Conservation (phyloP, 2,329 filamentous ascomycete species). For the Fusarium lateritium region DNA sequence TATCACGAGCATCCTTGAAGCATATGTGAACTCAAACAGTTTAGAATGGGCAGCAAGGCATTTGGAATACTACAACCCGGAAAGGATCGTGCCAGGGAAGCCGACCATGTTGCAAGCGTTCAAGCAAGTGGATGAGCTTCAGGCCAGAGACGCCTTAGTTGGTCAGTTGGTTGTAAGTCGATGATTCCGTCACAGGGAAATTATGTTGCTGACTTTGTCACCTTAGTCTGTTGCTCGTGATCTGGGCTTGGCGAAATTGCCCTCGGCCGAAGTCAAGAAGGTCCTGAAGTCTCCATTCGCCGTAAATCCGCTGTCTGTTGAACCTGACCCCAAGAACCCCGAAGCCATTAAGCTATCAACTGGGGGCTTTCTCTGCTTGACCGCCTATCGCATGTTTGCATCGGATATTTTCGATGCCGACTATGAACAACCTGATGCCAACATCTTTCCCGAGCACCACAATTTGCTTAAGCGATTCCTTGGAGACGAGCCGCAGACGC, state of each 20-base stretch:
- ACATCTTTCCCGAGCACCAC: conserved; percentile 73
- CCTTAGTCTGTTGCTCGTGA: conserved; percentile 74
- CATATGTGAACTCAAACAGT: conserved; percentile 75
- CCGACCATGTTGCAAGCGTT: conserved; percentile 75
- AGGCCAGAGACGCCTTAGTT: conserved; percentile 75
- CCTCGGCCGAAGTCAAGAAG: conserved; percentile 62
- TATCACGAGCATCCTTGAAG: conserved; percentile 82
- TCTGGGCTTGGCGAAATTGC: conserved; percentile 66
- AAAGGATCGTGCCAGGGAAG: conserved; percentile 72
- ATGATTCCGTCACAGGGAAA: too few species aligned
- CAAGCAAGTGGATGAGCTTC: conserved; percentile 72
- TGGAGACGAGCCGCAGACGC: conserved; percentile 63
- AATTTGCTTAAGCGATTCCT: conserved; percentile 68
- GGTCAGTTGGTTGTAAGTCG: conserved; percentile 77
- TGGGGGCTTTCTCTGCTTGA: conserved; percentile 70
- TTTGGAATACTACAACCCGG: conserved; percentile 77
- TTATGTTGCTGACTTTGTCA: conserved; percentile 32
- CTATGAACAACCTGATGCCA: conserved; percentile 66
- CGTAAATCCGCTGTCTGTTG: conserved; percentile 62
- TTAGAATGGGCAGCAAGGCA: conserved; percentile 75
- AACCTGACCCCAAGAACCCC: conserved; percentile 63
- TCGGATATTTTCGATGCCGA: conserved; percentile 72
- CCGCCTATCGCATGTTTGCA: conserved; percentile 75
- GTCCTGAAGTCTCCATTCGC: conserved; percentile 59
- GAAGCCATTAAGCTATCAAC: conserved; percentile 71